Base-by-base conservation (phyloP, 2,329 filamentous ascomycete species). In the Phialemoniopsis sp. region DNA sequence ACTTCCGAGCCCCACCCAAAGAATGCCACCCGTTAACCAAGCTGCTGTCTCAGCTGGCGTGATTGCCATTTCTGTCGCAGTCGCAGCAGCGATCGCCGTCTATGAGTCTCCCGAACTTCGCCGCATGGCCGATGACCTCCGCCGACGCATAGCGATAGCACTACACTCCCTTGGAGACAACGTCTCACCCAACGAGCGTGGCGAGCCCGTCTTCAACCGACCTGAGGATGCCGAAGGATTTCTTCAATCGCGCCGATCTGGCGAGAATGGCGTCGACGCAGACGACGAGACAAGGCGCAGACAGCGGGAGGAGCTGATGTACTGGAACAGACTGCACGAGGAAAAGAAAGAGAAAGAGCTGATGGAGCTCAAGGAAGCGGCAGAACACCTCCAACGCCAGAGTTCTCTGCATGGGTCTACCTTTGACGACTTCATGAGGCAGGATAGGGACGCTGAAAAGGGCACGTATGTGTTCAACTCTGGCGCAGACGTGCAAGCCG, bases 211-310 rank as follows among this genome's bases (percentile, higher is more conserved):
- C 19, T 82, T 82, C 59, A 84, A 84, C 55, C 66, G 80, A 12
- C 80, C 80, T 37, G 80, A 84, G 55, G 80, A 84, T 57, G 79
- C 79, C 41, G 72, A 82, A 39, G 80, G 78, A 8, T 83, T 83
- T 52, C 54, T 81, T 40, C 62, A 72, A 49, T 78, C 76, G 8
- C 62, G 68, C n/a, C 63, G 64, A 18, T 62, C 58, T 15, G 48
- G 49, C 37, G 66, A 73, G 26, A 53, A 62, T 2, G 73, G 67
- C 13, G 70, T 82, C 16, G 79, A 81, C 28, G 79, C 78, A 40
- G 80, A 84, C 48, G 78, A 82, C 37, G 80, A 78, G 47, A 75
- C 70, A 16, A 70, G 74, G 38, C 72, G 73, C 47, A 66, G 76
- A 42, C 80, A 84, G 55, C 70, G 79, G 29, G 79, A 83, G 50